Conservation (phyloP, 2,329 filamentous ascomycete species). For the Colletotrichum melonis region DNA sequence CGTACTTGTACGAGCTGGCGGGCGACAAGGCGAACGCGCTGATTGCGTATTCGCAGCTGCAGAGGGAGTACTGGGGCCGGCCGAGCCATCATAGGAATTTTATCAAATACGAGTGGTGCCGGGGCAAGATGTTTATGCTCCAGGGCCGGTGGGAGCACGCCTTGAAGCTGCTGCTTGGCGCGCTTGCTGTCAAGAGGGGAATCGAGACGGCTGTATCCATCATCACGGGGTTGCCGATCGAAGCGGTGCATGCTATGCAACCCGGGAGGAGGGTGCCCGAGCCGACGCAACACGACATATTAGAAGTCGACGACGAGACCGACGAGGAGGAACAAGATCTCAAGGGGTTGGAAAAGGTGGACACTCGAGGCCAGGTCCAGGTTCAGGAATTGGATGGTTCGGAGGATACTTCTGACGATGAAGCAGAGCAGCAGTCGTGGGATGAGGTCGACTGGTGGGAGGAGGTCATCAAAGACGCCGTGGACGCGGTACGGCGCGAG, state of each 20-base stretch:
- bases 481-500: constrained; percentile 26
- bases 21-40: constrained; percentile 25
- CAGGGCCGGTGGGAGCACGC: constrained; percentile 33
- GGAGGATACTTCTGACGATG: background rate
- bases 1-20: constrained; percentile 34
- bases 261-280: background rate
- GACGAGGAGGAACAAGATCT: background rate
- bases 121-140: constrained; percentile 36
- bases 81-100: constrained; percentile 30
- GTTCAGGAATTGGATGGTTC: constrained; percentile 1
- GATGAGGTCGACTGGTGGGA: constrained; percentile 33
- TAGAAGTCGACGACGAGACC: background rate
- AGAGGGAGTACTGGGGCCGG: constrained; percentile 29
- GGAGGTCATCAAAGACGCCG: constrained; percentile 33
- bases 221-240: constrained; percentile 21
- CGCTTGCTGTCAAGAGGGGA: constrained; percentile 27
- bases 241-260: constrained; percentile 22
- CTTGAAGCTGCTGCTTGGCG: constrained; percentile 31
- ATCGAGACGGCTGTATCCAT: constrained; percentile 23
- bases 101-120: constrained; percentile 33
- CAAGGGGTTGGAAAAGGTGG: background rate
- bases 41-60: constrained; percentile 35
- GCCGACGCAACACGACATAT: background rate
- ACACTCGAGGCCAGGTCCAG: background rate
- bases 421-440: constrained; percentile 6